A percentile compares a stretch with the other conserved stretches of the same genome.
These are phyloP conservation scores for Colletotrichum theobromicola DNA, from an alignment of 2,329 filamentous ascomycete genomes.

Conservation along the genomic window DNA sequence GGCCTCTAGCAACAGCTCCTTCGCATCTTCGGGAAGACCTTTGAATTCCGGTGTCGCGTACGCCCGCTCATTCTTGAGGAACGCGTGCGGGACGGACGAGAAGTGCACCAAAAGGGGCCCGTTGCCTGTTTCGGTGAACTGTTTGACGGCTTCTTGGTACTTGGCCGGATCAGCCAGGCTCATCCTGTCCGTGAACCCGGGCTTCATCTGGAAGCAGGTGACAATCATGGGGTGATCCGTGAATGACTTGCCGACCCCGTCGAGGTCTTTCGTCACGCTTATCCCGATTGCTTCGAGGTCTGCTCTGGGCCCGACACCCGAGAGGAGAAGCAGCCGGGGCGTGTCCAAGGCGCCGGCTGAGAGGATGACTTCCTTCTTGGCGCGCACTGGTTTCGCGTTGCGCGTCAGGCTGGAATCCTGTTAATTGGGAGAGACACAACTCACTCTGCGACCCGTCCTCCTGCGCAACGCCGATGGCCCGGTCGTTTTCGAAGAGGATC, in stretches of 20 bases:
- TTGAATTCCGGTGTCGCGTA: background rate
- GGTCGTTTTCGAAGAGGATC: conserved; percentile 72
- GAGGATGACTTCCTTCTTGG: conserved; percentile 72
- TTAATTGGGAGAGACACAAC: fast-evolving
- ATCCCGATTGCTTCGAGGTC: background rate
- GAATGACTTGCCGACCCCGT: background rate
- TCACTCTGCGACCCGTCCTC: background rate
- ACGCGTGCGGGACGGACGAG: conserved; percentile 7
- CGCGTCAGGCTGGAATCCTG: fast-evolving
- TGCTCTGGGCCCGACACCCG: background rate
- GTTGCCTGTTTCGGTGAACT: background rate
- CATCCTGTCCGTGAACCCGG: conserved; percentile 4
- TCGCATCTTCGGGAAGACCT: background rate
- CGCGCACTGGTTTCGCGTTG: background rate
- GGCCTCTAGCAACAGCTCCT: background rate
- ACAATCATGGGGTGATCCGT: conserved; percentile 25
- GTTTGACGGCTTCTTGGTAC: conserved; percentile 2
- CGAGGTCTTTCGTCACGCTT: background rate
- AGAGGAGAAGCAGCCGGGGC: conserved; percentile 44
- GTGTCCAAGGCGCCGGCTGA: conserved; percentile 72
- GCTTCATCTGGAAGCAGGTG: conserved; percentile 14
- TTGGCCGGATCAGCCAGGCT: background rate
- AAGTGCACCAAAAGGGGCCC: background rate
- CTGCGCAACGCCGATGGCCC: conserved; percentile 62
- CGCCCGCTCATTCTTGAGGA: conserved; percentile 1